These are phyloP conservation scores for Sordaria brevicollis DNA, from an alignment of 495 filamentous ascomycete genomes.

Conservation along the genomic window DNA sequence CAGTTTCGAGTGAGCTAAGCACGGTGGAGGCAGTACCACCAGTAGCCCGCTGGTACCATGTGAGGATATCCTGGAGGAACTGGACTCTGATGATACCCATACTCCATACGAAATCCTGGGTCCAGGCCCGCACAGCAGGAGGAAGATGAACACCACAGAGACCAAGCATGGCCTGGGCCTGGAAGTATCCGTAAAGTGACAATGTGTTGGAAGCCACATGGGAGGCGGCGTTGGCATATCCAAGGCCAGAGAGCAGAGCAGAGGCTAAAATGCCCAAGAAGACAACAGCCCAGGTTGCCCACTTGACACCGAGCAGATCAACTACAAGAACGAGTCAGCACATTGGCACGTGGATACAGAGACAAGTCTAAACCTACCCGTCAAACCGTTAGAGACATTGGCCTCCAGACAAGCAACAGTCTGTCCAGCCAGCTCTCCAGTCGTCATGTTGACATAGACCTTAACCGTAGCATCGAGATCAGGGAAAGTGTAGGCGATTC, in stretches of 20 bases:
- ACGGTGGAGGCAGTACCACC: slow-evolving; percentile 79
- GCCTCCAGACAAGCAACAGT: slow-evolving; percentile 85
- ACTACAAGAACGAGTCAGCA: slow-evolving; percentile 31
- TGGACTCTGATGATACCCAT: slow-evolving; percentile 89
- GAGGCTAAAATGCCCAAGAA: slow-evolving; percentile 75
- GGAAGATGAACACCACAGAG: slow-evolving; percentile 78
- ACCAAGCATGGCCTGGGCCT: slow-evolving; percentile 91
- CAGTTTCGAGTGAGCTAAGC: slow-evolving; percentile 58
- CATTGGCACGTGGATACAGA: neutral
- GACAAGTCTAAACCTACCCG: slow-evolving; percentile 23
- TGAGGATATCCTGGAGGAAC: slow-evolving; percentile 81
- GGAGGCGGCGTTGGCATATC: slow-evolving; percentile 92
- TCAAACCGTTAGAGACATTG: slow-evolving; percentile 82
- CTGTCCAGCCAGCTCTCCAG: slow-evolving; percentile 30
- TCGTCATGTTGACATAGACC: slow-evolving; percentile 64
- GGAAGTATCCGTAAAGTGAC: slow-evolving; percentile 91
- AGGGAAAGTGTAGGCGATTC: slow-evolving; percentile 82
- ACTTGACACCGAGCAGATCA: slow-evolving; percentile 78
- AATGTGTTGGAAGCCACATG: slow-evolving; percentile 90
- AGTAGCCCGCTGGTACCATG: slow-evolving; percentile 94
- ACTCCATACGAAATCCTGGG: slow-evolving; percentile 96
- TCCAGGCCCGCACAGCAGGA: slow-evolving; percentile 87
- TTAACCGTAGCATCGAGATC: slow-evolving; percentile 85
- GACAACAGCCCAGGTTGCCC: slow-evolving; percentile 79
- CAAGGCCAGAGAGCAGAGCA: slow-evolving; percentile 70